Conservation (phyloP, 2,329 filamentous ascomycete species). For the Colletotrichum navitas region DNA sequence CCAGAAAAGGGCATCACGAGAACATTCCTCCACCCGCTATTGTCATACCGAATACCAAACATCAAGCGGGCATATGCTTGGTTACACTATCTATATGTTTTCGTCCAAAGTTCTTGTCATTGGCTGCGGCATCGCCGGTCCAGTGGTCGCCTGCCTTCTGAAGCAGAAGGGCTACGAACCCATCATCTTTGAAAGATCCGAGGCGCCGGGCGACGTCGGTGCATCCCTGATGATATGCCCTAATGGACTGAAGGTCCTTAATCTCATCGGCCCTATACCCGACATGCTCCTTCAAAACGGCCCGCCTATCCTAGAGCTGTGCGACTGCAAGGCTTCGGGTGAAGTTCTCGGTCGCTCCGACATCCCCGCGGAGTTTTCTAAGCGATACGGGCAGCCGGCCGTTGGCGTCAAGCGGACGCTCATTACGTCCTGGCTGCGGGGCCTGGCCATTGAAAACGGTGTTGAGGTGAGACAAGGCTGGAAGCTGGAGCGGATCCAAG, state of each 20-base stretch:
- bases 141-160: constrained; percentile 44
- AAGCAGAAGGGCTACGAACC: constrained; percentile 46
- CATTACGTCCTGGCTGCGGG: constrained; percentile 43
- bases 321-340: constrained; percentile 42
- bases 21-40: no score
- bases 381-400: constrained; percentile 44
- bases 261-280: constrained; percentile 40
- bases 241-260: constrained; percentile 46
- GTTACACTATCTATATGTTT: constrained; percentile 2
- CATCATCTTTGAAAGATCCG: constrained; percentile 46
- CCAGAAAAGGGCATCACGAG: no score
- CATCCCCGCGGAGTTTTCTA: constrained; percentile 40
- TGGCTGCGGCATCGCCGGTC: constrained; percentile 46
- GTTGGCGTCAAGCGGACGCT: constrained; percentile 44
- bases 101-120: constrained; percentile 43
- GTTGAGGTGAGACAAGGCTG: constrained; percentile 46
- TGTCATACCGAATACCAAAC: no score
- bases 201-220: constrained; percentile 44
- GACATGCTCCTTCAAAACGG: constrained; percentile 23
- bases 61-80: no score
- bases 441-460: constrained; percentile 36
- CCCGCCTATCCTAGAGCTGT: constrained; percentile 41
- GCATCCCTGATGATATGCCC: constrained; percentile 47
- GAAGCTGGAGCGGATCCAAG: constrained; percentile 44
- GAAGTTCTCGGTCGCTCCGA: constrained; percentile 43